phyloP scores from a whole-genome alignment of 2,329 filamentous ascomycete genomes.

The Colletotrichum sp. region DNA sequence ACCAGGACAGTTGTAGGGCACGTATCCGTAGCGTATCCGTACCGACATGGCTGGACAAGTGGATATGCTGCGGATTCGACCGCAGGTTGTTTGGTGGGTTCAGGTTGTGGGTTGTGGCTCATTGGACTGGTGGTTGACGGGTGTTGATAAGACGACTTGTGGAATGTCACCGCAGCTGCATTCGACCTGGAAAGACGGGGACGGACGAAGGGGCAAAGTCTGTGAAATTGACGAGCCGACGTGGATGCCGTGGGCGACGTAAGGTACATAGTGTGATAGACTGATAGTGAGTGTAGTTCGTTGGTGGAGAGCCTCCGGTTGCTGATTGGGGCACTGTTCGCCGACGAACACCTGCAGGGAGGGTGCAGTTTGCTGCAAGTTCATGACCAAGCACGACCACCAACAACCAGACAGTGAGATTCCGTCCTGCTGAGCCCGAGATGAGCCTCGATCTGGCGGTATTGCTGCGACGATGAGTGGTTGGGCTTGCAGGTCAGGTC shows the following conservation, averaged over 20 bases:
- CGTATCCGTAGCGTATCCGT: neutral
- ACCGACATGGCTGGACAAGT: neutral
- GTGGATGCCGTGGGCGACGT: neutral
- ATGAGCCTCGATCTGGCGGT: neutral
- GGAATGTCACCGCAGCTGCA: neutral
- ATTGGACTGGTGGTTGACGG: neutral
- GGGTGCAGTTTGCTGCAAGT: constrained; percentile 2
- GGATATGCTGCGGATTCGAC: neutral
- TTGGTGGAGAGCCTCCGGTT: neutral
- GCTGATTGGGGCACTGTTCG: neutral
- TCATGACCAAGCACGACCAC: neutral
- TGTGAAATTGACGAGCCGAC: neutral
- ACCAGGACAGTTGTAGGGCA: neutral
- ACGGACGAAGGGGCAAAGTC: neutral
- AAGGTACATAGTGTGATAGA: neutral
- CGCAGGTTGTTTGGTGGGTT: neutral
- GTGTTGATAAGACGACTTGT: constrained; percentile 1
- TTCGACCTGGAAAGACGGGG: neutral
- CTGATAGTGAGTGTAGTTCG: neutral
- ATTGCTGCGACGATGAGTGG: neutral
- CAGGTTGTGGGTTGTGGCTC: neutral
- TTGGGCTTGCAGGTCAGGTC: neutral
- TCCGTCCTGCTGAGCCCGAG: neutral
- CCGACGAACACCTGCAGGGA: constrained; percentile 8
- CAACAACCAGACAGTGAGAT: neutral